A percentile compares a stretch with the other conserved stretches of the same genome.
phyloP scores from a whole-genome alignment of 192 early-diverging fungal species.

The Funneliformis geosporum region DNA sequence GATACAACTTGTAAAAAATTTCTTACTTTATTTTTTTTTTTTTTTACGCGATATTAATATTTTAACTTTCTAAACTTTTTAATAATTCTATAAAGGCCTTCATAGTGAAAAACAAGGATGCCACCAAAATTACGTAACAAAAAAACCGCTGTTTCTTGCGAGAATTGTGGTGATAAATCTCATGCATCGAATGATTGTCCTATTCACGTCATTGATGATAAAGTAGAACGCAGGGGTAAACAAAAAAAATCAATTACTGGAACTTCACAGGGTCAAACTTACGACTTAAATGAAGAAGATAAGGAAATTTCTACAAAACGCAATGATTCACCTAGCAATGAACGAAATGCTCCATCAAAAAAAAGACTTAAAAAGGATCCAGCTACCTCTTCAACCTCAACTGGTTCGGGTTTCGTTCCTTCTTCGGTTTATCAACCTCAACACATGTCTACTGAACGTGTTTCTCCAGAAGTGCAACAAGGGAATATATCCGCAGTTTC shows the following conservation, averaged over 20 bases:
- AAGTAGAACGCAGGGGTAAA: neutral
- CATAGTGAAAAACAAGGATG: neutral
- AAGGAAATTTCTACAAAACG: neutral
- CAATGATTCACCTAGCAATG: neutral
- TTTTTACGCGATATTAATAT: neutral
- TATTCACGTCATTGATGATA: neutral
- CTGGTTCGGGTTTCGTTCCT: neutral
- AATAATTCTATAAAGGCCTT: neutral
- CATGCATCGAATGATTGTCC: neutral
- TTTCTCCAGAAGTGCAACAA: neutral
- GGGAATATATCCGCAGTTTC: too few species aligned
- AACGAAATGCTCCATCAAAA: neutral
- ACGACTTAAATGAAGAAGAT: neutral
- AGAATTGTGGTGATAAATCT: neutral
- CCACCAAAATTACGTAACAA: neutral
- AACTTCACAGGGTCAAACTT: too few species aligned
- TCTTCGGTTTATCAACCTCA: neutral
- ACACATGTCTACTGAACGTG: neutral
- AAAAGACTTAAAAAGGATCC: neutral
- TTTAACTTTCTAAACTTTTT: neutral
- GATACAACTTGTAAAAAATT: neutral
- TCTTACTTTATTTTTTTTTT: too few species aligned
- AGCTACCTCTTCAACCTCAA: neutral
- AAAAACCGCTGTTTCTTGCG: neutral
- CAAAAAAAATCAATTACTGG: neutral